These are phyloP conservation scores for Epichloe uncinata DNA, from an alignment of 2,329 filamentous ascomycete species.

Conservation along the genomic window DNA sequence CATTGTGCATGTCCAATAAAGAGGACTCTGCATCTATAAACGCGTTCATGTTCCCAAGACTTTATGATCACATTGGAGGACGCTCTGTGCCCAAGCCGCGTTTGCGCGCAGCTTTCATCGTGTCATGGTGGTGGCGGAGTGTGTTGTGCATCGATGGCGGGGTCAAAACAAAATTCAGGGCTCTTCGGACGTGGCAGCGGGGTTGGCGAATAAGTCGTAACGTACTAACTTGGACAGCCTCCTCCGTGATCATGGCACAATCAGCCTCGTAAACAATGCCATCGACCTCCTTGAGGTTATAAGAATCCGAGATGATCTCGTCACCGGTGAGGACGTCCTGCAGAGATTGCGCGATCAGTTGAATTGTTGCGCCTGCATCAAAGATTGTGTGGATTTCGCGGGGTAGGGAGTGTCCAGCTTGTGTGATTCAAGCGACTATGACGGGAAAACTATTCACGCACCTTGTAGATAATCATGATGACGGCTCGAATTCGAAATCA, in stretches of 20 bases:
- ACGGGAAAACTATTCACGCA: slow-evolving; percentile 21
- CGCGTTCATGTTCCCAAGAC: neutral
- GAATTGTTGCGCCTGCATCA: neutral
- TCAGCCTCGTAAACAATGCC: slow-evolving; percentile 79
- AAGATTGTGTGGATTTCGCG: neutral
- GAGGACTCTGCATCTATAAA: neutral
- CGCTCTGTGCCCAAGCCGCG: too few species aligned
- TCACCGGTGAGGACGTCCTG: slow-evolving; percentile 83
- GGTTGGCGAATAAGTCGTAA: slow-evolving; percentile 12
- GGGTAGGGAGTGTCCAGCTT: neutral
- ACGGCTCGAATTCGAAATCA: slow-evolving; percentile 18
- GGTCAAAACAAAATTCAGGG: neutral
- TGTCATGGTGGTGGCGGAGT: neutral
- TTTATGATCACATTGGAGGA: neutral
- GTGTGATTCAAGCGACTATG: neutral
- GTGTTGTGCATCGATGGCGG: neutral
- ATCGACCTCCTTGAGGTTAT: slow-evolving; percentile 68
- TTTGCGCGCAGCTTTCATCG: neutral
- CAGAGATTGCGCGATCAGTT: slow-evolving; percentile 15
- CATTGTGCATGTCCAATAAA: neutral
- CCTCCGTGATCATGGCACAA: slow-evolving; percentile 79
- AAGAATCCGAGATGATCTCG: slow-evolving; percentile 96
- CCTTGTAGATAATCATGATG: slow-evolving; percentile 66
- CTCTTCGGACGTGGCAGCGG: neutral
- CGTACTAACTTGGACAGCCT: slow-evolving; percentile 58